Evolutionary conservation across 169 alveolate genomes (phyloP).

Genomic region (Plasmodium gaboni): DNA sequence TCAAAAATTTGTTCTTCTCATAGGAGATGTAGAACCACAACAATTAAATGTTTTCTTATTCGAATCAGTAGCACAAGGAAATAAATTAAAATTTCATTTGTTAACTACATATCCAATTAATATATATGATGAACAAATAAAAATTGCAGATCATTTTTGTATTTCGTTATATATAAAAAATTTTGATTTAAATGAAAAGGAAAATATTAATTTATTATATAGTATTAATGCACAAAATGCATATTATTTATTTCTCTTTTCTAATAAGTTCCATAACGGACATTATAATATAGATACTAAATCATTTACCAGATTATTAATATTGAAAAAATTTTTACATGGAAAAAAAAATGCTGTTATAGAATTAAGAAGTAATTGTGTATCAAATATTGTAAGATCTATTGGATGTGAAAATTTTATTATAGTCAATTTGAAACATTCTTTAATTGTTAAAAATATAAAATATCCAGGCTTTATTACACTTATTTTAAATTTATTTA

Average conservation of each 20-base stretch:
- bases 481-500: conserved; percentile 40
- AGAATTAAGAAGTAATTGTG: conserved; percentile 64
- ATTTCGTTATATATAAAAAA: conserved; percentile 60
- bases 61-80: conserved; percentile 73
- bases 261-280: conserved; percentile 35
- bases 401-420: conserved; percentile 65
- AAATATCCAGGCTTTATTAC: conserved; percentile 69
- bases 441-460: conserved; percentile 61
- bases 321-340: conserved; percentile 45
- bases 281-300: conserved; percentile 70
- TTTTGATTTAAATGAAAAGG: conserved; percentile 63
- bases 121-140: conserved; percentile 58
- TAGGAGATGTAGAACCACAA: conserved; percentile 85
- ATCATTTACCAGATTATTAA: conserved; percentile 67
- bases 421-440: conserved; percentile 61
- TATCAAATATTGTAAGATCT: conserved; percentile 55
- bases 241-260: conserved; percentile 49
- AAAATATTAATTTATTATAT: conserved; percentile 52
- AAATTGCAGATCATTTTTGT: conserved; percentile 46
- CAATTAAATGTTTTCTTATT: conserved; percentile 82
- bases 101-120: conserved; percentile 67
- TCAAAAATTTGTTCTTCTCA: conserved; percentile 78
- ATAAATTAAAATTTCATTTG: conserved; percentile 64
- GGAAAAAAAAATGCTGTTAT: conserved; percentile 71
- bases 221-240: conserved; percentile 75